Evolutionary conservation across 768 basidiomycete genomes (phyloP), one percentile per base, ranked within the genome.

Genomic region (Amyloporia xantha): DNA sequence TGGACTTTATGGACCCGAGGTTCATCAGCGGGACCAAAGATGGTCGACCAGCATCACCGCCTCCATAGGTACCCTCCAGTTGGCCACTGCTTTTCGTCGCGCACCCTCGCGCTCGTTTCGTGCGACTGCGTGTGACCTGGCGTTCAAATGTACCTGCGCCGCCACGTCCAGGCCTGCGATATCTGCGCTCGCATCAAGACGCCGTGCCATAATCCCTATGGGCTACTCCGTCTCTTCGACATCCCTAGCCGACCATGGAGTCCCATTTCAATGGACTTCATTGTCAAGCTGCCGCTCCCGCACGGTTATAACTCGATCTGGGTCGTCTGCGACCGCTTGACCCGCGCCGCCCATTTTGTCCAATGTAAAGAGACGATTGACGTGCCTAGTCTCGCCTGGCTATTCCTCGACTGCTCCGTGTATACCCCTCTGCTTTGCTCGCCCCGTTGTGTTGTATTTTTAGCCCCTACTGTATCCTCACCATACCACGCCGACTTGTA

Each of bases 121-220:
- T 58, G 65, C 4, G 59, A 75, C 38, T 77, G 67, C 54, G 71
- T 60, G 2, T 78, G 73, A 74, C 74, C 64, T 3, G 45, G 52
- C 3, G 50, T 68, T 23, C 51, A 63, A 70, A 49, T 64, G 51
- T 30, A 38, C 50, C 5, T 25, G 17, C 21, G 23, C 17, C 24
- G 50, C 21, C 72, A 70, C 52, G 61, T 71, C 27, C 9, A 47
- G 2, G 45, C 59, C 3, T 70, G 69, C 53, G 54, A 62, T 5
- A 48, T 44, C 0, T 70, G 70, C 51, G 49, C 47, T 15, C 56
- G 58, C 1, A 55, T 53, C 47, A 71, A 71, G 49, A 21, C 54
- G 0, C 52, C 47, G 2, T 56, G 57, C 13, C 62, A 63, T 30
- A 51, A 58, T 62, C 52, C 61, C 38, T 51, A 51, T 45, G 51